phyloP scores from a whole-genome alignment of 2,329 filamentous ascomycete genomes.

The Colletotrichum sp. region DNA sequence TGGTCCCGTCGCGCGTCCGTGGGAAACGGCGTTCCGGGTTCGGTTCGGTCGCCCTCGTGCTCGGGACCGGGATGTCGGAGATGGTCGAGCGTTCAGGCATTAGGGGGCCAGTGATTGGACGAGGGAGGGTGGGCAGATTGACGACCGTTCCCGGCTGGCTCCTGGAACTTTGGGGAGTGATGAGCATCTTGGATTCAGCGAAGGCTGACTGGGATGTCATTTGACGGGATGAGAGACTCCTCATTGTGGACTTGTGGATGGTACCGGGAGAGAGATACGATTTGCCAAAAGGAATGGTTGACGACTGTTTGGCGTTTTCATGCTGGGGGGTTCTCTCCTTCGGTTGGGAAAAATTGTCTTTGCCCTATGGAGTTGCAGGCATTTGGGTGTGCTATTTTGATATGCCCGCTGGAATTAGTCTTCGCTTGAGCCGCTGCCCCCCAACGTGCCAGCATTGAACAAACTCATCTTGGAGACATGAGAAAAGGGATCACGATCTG shows the following conservation, averaged over 20 bases:
- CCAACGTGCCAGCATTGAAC: neutral
- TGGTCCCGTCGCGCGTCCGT: neutral
- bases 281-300: neutral
- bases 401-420: neutral
- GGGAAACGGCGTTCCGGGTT: neutral
- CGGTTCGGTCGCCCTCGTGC: neutral
- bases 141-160: neutral
- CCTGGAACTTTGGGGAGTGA: neutral
- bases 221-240: neutral
- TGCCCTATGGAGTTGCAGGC: neutral
- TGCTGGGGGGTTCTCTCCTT: neutral
- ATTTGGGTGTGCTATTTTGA: neutral
- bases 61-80: neutral
- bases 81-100: neutral
- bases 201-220: neutral
- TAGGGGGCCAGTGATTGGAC: neutral
- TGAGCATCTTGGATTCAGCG: neutral
- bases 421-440: neutral
- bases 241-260: neutral
- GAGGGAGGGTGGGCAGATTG: neutral
- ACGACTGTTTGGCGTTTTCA: neutral
- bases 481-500: neutral
- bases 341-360: neutral
- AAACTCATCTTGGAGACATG: neutral
- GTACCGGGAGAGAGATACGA: neutral